Conservation (phyloP, 2,329 filamentous ascomycete genomes). For the Ceratocystis alfenasii region DNA sequence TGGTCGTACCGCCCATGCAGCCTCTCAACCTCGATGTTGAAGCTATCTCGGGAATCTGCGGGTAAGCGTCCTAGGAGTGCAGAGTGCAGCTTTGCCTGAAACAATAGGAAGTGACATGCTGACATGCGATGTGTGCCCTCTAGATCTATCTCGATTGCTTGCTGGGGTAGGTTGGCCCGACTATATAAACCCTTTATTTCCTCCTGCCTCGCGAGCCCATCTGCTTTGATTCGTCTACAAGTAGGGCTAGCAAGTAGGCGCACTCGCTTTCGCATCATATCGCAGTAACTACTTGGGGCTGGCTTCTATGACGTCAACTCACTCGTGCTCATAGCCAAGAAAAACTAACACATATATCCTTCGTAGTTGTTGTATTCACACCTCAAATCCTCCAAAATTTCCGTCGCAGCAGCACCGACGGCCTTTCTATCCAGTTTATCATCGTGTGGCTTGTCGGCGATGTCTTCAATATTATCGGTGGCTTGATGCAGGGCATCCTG, state of each 20-base stretch:
- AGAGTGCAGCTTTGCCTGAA: background rate
- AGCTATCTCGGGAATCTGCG: slow-evolving; percentile 84
- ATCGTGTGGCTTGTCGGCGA: slow-evolving; percentile 87
- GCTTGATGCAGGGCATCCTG: slow-evolving; percentile 77
- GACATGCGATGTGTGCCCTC: slow-evolving; percentile 13
- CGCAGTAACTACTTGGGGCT: background rate
- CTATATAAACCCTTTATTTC: no score
- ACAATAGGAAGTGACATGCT: background rate
- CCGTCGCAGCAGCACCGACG: slow-evolving; percentile 69
- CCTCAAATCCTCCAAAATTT: slow-evolving; percentile 97
- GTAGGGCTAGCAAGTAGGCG: background rate
- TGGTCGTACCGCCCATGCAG: slow-evolving; percentile 36
- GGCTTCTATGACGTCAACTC: background rate
- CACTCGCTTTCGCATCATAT: background rate
- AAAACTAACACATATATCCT: background rate
- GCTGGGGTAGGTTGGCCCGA: slow-evolving; percentile 46
- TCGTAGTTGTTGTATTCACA: slow-evolving; percentile 75
- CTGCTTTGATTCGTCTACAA: background rate
- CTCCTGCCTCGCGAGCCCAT: background rate
- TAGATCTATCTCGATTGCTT: slow-evolving; percentile 89
- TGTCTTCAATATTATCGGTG: slow-evolving; percentile 93
- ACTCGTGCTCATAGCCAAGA: background rate
- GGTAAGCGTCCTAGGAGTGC: slow-evolving; percentile 38
- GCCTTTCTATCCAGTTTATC: slow-evolving; percentile 81
- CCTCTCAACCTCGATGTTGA: slow-evolving; percentile 69